Evolutionary conservation across 2,329 filamentous ascomycete species (phyloP).

Genomic region (Colletotrichum sp.): DNA sequence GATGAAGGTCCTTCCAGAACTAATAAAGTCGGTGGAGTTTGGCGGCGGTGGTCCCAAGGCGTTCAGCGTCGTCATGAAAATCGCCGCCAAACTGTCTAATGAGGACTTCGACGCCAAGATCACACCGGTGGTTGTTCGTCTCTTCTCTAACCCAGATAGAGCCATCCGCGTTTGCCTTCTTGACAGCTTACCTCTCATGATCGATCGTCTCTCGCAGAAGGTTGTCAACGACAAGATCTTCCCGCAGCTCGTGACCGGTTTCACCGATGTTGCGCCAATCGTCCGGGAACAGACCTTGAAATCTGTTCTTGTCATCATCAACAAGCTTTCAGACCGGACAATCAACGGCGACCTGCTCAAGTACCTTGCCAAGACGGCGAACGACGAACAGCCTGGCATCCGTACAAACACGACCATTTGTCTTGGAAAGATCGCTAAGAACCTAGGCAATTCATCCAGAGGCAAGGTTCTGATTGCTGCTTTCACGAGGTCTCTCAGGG

Average conservation of each 20-base stretch:
- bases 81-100: conserved; percentile 81
- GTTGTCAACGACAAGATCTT: conserved; percentile 97
- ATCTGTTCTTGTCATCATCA: conserved; percentile 84
- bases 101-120: conserved; percentile 90
- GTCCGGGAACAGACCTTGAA: conserved; percentile 97
- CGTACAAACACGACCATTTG: conserved; percentile 98
- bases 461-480: conserved; percentile 92
- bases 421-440: conserved; percentile 92
- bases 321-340: conserved; percentile 88
- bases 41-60: conserved; percentile 94
- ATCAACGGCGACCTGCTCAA: conserved; percentile 93
- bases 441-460: conserved; percentile 78
- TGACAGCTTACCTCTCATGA: conserved; percentile 88
- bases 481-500: conserved; percentile 85
- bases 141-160: conserved; percentile 91
- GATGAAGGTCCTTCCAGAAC: conserved; percentile 91
- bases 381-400: conserved; percentile 96
- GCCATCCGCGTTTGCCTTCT: conserved; percentile 90
- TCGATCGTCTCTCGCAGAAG: conserved; percentile 86
- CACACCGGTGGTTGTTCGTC: conserved; percentile 82
- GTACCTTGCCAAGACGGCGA: conserved; percentile 92
- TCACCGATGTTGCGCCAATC: conserved; percentile 88
- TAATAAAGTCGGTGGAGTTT: conserved; percentile 99
- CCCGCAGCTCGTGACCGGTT: conserved; percentile 92
- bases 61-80: conserved; percentile 87